Percentiles rank a stretch among this genome's conserved stretches.
These are phyloP conservation scores for Cornus suecica DNA, from an alignment of 148 eudicot genomes.

Conservation along the genomic window DNA sequence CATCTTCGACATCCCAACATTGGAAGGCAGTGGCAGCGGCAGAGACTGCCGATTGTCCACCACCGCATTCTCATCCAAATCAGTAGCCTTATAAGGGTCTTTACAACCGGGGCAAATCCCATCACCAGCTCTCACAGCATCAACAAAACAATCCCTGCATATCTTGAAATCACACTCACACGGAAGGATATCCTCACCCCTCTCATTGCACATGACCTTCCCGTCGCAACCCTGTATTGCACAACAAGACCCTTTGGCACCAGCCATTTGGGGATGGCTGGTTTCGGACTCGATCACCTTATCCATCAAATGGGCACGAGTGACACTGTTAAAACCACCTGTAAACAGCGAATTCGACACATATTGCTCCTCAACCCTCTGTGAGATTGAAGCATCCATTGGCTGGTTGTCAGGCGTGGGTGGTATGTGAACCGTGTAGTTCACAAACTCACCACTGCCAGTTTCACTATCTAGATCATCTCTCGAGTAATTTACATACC, in stretches of 20 bases:
- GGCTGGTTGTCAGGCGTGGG: slow-evolving; percentile 95
- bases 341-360: slow-evolving; percentile 87
- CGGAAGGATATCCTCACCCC: slow-evolving; percentile 86
- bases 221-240: slow-evolving; percentile 84
- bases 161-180: slow-evolving; percentile 98
- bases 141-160: slow-evolving; percentile 83
- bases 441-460: slow-evolving; percentile 56
- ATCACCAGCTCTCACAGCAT: slow-evolving; percentile 78
- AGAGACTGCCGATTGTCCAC: slow-evolving; percentile 38
- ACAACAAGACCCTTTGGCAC: slow-evolving; percentile 84
- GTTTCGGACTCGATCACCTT: slow-evolving; percentile 84
- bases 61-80: slow-evolving; percentile 60
- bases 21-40: slow-evolving; percentile 64
- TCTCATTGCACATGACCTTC: slow-evolving; percentile 86
- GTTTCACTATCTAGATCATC: slow-evolving; percentile 84
- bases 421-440: slow-evolving; percentile 86
- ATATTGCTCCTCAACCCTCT: slow-evolving; percentile 92
- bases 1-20: slow-evolving; percentile 47
- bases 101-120: slow-evolving; percentile 93
- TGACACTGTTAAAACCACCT: slow-evolving; percentile 86
- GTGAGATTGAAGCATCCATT: slow-evolving; percentile 74
- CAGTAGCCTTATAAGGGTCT: slow-evolving; percentile 71
- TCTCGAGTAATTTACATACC: slow-evolving; percentile 74
- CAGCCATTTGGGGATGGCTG: slow-evolving; percentile 97
- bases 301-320: slow-evolving; percentile 95